phyloP scores from a whole-genome alignment of 805 yeast genomes.

The Ogataea trehaloabstinens region DNA sequence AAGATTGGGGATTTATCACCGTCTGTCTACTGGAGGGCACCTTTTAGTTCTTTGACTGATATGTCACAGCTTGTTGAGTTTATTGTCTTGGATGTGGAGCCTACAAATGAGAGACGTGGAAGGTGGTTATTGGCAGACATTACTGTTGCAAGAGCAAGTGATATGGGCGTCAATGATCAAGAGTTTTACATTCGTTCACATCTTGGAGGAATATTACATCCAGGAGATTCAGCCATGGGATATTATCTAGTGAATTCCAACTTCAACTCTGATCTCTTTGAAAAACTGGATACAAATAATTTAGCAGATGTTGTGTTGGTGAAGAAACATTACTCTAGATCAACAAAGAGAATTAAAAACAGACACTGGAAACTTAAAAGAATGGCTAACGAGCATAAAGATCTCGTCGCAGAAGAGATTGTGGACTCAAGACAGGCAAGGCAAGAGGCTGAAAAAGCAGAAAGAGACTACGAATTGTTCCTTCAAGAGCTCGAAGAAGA shows the following conservation, averaged over 20 bases:
- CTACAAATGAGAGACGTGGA: constrained; percentile 77
- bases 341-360: constrained; percentile 69
- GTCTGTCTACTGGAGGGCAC: constrained; percentile 72
- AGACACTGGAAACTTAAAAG: constrained; percentile 92
- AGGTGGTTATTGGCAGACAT: constrained; percentile 84
- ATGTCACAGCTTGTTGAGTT: constrained; percentile 79
- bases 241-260: constrained; percentile 83
- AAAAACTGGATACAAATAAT: constrained; percentile 57
- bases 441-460: constrained; percentile 89
- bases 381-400: constrained; percentile 95
- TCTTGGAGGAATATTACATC: constrained; percentile 89
- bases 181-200: constrained; percentile 86
- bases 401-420: constrained; percentile 67
- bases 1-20: constrained; percentile 75
- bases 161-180: constrained; percentile 81
- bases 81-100: constrained; percentile 90
- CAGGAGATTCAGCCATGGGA: constrained; percentile 95
- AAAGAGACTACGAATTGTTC: constrained; percentile 92
- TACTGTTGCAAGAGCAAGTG: constrained; percentile 85
- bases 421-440: constrained; percentile 64
- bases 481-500: constrained; percentile 97
- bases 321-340: constrained; percentile 84
- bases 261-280: constrained; percentile 86
- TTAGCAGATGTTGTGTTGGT: constrained; percentile 85
- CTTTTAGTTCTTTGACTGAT: constrained; percentile 76